phyloP scores from a whole-genome alignment of 83 land plant genomes.

The Picea mariana region DNA sequence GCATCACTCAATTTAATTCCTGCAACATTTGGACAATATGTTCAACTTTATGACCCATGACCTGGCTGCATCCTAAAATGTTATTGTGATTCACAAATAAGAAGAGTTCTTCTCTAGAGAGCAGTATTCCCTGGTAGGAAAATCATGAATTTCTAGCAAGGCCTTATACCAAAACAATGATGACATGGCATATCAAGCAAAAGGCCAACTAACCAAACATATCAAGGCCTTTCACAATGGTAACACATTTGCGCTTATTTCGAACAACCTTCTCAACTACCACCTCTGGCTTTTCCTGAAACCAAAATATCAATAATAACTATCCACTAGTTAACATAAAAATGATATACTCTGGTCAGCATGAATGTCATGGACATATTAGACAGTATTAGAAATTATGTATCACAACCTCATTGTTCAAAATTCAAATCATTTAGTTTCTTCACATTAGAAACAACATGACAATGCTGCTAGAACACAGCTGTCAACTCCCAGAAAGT shows the following conservation, averaged over 20 bases:
- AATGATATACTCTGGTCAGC: not conserved
- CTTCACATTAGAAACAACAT: not conserved
- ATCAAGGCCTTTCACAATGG: constrained; percentile 94
- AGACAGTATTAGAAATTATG: not conserved
- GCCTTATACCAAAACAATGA: constrained; percentile 11
- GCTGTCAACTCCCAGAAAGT: not conserved
- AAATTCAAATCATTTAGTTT: constrained; percentile 2
- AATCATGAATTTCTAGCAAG: not conserved
- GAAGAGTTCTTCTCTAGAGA: not conserved
- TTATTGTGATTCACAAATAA: not conserved
- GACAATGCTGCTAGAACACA: not conserved
- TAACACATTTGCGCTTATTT: constrained; percentile 93
- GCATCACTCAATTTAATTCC: constrained; percentile 96
- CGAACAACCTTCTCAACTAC: constrained; percentile 93
- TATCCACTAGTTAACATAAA: not conserved
- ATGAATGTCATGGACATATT: not conserved
- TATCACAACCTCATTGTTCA: not conserved
- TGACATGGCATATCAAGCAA: not conserved
- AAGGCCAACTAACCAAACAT: constrained; percentile 76
- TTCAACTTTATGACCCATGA: not conserved
- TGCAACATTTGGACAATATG: constrained; percentile 20
- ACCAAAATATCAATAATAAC: constrained; percentile 5
- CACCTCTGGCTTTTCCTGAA: constrained; percentile 95
- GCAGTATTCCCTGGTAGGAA: not conserved
- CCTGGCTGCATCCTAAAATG: not conserved